Base-by-base conservation (phyloP, 805 yeast genomes). In the Candida anglica region DNA sequence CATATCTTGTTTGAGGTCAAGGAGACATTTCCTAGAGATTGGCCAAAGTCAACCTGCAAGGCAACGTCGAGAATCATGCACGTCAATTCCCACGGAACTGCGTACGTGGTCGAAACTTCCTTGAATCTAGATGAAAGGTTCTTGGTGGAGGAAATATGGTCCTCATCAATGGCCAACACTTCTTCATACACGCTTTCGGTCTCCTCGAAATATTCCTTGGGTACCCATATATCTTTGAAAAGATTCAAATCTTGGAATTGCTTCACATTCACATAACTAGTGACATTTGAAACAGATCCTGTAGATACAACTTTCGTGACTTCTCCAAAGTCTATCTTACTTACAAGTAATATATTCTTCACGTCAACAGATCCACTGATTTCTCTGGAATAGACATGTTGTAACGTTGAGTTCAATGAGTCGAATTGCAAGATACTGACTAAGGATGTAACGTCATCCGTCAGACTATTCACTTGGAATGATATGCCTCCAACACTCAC, bases 341-440 rank as follows among this genome's bases (percentile, higher is more conserved):
- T 66, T 3, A 71, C 69, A 9, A 77, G 20, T 30, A 77, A 49
- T 8, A 81, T 52, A 27, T 69, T 63, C 13, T 75, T 67, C 15
- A 66, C 53, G 4, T 39, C 40, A 19, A 86, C 55, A 3, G 84
- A 79, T 0, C 94, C 95, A 65, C 95, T 87, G 0, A 83, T 73
- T 42, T 87, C 96, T 41, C 95, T 75, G 0, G 98, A 91, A 51
- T 86, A 93, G 11, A 86, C 79, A 56, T 93, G 98, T 48, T 87
- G 96, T 22, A 93, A 61, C 0, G 89, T 79, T 0, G 91, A 84
- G 15, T 74, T 66, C 3, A 87, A 56, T 2, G 75, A 68, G n/a
- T 69, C 66, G 13, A 87, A 41, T 11, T 70, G 66, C 2, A 79
- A 52, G 0, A 77, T 52, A 3, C 73, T 53, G 2, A 73, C 56